Evolutionary conservation across 805 yeast genomes (phyloP), one percentile per base, ranked within the genome.

Genomic region (Pichia nakasei): DNA sequence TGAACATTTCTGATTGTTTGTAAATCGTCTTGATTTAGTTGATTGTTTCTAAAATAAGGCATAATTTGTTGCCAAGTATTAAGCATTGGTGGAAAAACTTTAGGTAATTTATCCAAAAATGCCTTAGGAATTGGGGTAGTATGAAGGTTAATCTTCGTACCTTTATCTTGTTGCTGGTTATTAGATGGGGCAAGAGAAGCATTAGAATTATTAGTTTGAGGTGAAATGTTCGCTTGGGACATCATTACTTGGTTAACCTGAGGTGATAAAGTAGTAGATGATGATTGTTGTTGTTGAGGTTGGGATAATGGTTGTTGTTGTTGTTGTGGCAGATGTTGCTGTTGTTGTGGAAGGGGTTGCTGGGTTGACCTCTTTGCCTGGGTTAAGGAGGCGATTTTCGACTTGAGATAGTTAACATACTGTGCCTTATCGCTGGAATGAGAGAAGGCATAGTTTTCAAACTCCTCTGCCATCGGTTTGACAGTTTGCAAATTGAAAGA

Each of bases 11-110:
- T 80, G 37, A 85, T 77, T 21, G 73, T 60, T 15, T 75, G 75
- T 66, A 81, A 64, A 22, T 74, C 75, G 29, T 77, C 72, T 7
- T 75, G 72, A 1, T 84, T 77, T 34, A 85, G 63, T 47, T 76
- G 67, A 47, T 76, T 78, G 31, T 50, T 55, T 49, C 75, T 72
- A 50, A 76, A 74, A 52, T 80, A 72, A 35, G 80, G 82, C 60
- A 80, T 76, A 24, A 86, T 77, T 57, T 80, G 85, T 20, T 78
- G 75, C 96, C 96, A 88, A 7, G 94, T 85, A 52, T 75, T 80
- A 24, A 80, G 80, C 40, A 79, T 82, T 13, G 81, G 80, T 0
- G 96, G 96, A 29, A 86, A 67, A 9, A 55, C 49, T 38, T 75
- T 81, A 9, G 95, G 94, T 38, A 86, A 73, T 53, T 76, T 76